phyloP scores from a whole-genome alignment of 352 stramenopile species.

The Vaucheria bursata region DNA sequence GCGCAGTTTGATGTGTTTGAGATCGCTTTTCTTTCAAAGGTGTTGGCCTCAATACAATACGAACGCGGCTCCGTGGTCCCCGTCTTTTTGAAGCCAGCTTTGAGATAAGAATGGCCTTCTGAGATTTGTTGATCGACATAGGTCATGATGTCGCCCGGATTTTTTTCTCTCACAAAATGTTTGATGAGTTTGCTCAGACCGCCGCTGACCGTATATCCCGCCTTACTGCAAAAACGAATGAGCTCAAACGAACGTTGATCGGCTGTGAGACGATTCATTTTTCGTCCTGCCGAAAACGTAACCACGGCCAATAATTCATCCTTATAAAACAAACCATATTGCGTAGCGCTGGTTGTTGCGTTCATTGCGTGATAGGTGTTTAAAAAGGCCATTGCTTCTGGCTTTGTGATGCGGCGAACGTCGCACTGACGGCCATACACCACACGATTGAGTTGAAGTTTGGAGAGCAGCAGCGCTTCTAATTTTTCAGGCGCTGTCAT shows the following conservation, averaged over 20 bases:
- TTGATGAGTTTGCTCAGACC: neutral
- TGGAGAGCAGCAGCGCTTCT: too few species aligned
- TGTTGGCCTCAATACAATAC: too few species aligned
- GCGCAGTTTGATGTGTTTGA: too few species aligned
- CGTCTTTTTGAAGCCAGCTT: neutral
- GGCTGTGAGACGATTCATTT: neutral
- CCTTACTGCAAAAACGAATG: neutral
- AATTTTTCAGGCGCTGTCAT: too few species aligned
- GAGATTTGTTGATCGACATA: neutral
- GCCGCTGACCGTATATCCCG: neutral
- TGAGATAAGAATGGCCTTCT: neutral
- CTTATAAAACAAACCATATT: constrained; percentile 1
- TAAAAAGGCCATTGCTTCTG: neutral
- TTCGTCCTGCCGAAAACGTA: neutral
- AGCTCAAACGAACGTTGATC: neutral
- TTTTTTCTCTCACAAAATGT: neutral
- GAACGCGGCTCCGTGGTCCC: too few species aligned
- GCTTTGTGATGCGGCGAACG: neutral
- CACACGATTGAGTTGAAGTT: neutral
- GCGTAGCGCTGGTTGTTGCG: neutral
- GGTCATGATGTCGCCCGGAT: neutral
- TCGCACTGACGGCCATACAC: neutral
- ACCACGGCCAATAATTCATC: neutral
- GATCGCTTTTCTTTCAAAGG: too few species aligned
- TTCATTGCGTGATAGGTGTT: neutral